These are phyloP conservation scores for Hanseniaspora sp. DNA, from an alignment of 1,139 yeast species.

Conservation along the genomic window DNA sequence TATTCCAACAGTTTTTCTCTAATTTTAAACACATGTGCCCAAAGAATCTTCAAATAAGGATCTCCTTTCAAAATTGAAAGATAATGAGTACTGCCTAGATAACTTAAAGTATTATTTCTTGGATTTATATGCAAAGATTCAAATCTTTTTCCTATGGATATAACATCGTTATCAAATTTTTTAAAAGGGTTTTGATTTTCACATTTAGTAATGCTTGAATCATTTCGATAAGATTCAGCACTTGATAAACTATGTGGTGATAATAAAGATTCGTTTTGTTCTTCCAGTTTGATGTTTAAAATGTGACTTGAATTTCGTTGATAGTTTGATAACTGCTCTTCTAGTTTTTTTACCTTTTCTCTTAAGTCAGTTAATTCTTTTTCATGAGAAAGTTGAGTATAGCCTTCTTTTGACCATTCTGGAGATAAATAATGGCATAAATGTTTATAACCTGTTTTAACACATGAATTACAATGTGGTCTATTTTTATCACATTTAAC, in stretches of 20 bases:
- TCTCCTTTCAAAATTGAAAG: conserved; percentile 44
- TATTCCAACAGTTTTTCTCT: conserved; percentile 35
- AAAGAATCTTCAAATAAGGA: conserved; percentile 39
- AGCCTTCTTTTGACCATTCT: conserved; percentile 43
- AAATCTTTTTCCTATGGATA: conserved; percentile 39
- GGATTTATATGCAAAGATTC: conserved; percentile 37
- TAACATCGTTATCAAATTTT: conserved; percentile 29
- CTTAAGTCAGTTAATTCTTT: conserved; percentile 28
- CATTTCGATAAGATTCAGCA: neutral
- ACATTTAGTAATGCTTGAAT: neutral
- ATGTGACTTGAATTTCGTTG: conserved; percentile 16
- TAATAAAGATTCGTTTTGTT: neutral
- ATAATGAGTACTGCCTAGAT: conserved; percentile 45
- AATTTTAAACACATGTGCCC: conserved; percentile 42
- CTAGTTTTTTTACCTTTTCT: conserved; percentile 28
- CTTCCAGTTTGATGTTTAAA: neutral
- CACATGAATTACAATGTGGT: conserved; percentile 66
- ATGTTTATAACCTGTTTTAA: conserved; percentile 62
- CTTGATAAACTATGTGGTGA: neutral
- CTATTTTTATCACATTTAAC: conserved; percentile 45
- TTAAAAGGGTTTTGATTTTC: neutral
- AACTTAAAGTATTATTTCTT: conserved; percentile 39
- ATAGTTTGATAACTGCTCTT: conserved; percentile 25
- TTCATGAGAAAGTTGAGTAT: conserved; percentile 40
- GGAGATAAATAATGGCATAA: conserved; percentile 57